Evolutionary conservation across 2,329 filamentous ascomycete genomes (phyloP), one percentile per base, ranked within the genome.

Genomic region (Scedosporium minutisporum): DNA sequence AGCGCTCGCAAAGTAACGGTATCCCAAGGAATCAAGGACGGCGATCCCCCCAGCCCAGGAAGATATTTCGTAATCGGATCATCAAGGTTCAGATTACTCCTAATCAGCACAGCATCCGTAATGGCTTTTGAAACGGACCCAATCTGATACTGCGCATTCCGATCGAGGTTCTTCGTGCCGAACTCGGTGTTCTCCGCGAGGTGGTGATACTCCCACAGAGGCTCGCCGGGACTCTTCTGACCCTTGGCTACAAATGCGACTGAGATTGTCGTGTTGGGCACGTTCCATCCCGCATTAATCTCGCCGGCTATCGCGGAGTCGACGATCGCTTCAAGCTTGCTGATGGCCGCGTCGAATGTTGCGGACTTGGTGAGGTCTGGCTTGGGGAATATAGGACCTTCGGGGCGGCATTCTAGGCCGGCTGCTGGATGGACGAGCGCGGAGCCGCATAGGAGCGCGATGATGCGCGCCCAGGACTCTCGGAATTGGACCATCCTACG

Each of bases 161-260:
- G 60, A 44, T 62, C 33, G 27, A 57, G 18, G 12, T 55, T 42
- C 25, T 38, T 46, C 12, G 60, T 62, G 33, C 60, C 60, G 14
- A 62, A 18, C 14, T 53, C 46, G 14, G 60, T 62, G 25, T 62
- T 62, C 38, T 57, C 61, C 12, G 61, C 61, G 2, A 58, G 18
- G 53, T 62, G 51, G n/a, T 62, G 61, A 25, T 62, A 62, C 53
- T 62, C 61, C 61, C 61, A 62, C 6, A 62, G 38, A 27, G 61
- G 61, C 27, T 58, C 38, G 4, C 51, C 51, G 29, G 29, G 51
- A 6, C 6, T 18, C 7, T 27, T 27, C 25, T 62, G 61, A 18
- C 51, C 53, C 3, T 48, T 38, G 6, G 61, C 55, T 9, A 62
- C 61, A 6, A 62, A 46, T 7, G 61, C 61, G 12, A 62, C 25